A percentile compares a stretch with the other conserved stretches of the same genome.
These are phyloP conservation scores for Quercus dentata DNA, from an alignment of 306 rosid genomes.

Conservation along the genomic window DNA sequence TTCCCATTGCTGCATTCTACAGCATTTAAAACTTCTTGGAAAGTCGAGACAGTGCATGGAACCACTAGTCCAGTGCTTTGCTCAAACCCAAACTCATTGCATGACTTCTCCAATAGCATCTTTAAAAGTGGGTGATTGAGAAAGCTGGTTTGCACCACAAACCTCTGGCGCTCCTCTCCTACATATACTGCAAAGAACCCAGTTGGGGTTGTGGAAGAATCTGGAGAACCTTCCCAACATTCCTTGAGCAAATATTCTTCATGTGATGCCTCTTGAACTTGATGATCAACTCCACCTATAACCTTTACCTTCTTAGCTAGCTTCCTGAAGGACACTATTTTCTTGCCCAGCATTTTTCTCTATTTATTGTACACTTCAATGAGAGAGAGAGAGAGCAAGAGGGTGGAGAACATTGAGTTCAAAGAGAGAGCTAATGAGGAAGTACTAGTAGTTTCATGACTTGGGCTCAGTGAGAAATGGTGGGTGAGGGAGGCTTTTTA, in stretches of 20 bases:
- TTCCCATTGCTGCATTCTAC: slow-evolving; percentile 66
- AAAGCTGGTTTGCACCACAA: slow-evolving; percentile 69
- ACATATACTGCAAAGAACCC: slow-evolving; percentile 79
- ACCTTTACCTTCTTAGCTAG: slow-evolving; percentile 60
- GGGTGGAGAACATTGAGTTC: not conserved
- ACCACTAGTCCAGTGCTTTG: slow-evolving; percentile 71
- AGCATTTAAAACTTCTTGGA: slow-evolving; percentile 69
- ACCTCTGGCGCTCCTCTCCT: slow-evolving; percentile 65
- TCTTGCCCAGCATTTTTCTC: slow-evolving; percentile 53
- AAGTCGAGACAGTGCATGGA: slow-evolving; percentile 72
- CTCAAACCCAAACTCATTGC: slow-evolving; percentile 75
- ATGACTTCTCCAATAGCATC: slow-evolving; percentile 75
- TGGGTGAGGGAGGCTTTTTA: slow-evolving; percentile 10
- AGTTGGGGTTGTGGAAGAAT: slow-evolving; percentile 44
- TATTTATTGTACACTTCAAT: not conserved
- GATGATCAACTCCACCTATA: slow-evolving; percentile 23
- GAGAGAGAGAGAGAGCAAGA: not conserved
- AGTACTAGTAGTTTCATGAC: not conserved
- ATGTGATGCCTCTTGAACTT: slow-evolving; percentile 12
- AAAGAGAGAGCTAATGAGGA: slow-evolving; percentile 4
- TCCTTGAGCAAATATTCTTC: slow-evolving; percentile 42
- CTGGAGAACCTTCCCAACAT: slow-evolving; percentile 25
- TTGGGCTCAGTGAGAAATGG: slow-evolving; percentile 13
- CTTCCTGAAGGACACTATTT: slow-evolving; percentile 57
- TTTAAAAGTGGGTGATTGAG: slow-evolving; percentile 88